phyloP scores from a whole-genome alignment of 225 moss, liverwort and hornwort genomes.

The Marchantia paleacea region DNA sequence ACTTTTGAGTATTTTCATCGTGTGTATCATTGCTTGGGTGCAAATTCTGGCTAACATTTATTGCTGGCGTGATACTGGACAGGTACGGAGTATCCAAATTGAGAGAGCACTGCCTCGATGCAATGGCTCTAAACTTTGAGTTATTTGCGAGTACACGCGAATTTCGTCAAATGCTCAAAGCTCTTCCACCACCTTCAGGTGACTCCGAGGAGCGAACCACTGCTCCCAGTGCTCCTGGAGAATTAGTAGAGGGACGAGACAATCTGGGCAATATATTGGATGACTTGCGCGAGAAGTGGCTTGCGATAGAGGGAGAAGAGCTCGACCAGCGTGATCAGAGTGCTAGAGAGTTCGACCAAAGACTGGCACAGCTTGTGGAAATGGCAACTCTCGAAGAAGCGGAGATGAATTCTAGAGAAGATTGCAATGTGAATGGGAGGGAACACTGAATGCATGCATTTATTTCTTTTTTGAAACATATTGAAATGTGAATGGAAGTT shows the following conservation, averaged over 20 bases:
- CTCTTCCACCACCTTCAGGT: conserved; percentile 82
- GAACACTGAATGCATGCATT: background rate
- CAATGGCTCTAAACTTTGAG: conserved; percentile 86
- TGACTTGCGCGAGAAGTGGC: conserved; percentile 92
- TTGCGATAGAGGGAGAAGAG: conserved; percentile 84
- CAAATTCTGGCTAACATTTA: too few species aligned
- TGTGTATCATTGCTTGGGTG: too few species aligned
- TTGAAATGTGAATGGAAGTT: background rate
- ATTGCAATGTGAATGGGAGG: background rate
- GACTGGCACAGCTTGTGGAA: conserved; percentile 48
- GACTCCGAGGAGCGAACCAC: conserved; percentile 68
- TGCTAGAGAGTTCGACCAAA: conserved; percentile 63
- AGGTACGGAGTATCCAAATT: conserved; percentile 93
- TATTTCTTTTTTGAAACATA: background rate
- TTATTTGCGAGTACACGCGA: conserved; percentile 60
- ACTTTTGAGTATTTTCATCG: too few species aligned
- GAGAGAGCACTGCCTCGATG: conserved; percentile 83
- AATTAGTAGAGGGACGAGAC: conserved; percentile 49
- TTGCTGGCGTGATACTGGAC: background rate
- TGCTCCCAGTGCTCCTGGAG: conserved; percentile 76
- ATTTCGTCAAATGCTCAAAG: conserved; percentile 66
- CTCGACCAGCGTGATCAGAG: conserved; percentile 78
- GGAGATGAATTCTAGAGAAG: background rate
- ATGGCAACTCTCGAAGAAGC: conserved; percentile 35
- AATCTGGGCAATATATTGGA: conserved; percentile 64